Evolutionary conservation across 352 stramenopile species (phyloP).

Genomic region (Blastocystis sp.): DNA sequence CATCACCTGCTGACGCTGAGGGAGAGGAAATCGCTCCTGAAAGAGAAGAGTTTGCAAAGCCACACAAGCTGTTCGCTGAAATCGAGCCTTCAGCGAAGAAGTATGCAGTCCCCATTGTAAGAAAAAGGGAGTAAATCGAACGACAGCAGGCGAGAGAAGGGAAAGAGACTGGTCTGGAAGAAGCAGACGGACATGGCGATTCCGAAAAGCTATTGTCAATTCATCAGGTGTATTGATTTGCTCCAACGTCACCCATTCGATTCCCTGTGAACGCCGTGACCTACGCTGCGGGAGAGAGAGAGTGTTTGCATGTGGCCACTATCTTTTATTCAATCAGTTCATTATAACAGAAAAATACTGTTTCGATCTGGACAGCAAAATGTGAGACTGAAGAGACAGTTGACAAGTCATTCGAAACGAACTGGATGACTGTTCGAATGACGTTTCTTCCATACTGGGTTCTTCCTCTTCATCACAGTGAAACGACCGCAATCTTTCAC

Average conservation of each 20-base stretch:
- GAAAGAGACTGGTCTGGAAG: not conserved
- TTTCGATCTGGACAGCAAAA: not conserved
- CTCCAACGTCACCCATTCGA: not conserved
- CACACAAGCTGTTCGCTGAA: no score
- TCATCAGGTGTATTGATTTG: conserved; percentile 16
- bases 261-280: not conserved
- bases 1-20: not conserved
- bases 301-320: conserved; percentile 5
- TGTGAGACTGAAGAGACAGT: not conserved
- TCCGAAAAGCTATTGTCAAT: not conserved
- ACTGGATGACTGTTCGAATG: not conserved
- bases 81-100: not conserved
- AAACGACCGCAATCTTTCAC: not conserved
- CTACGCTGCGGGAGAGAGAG: not conserved
- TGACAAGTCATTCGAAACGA: not conserved
- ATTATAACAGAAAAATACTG: not conserved
- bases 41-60: not conserved
- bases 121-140: not conserved
- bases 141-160: not conserved
- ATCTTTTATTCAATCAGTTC: not conserved
- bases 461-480: not conserved
- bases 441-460: not conserved
- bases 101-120: not conserved
- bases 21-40: not conserved
- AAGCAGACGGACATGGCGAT: not conserved